These are phyloP conservation scores for Phytophthora gonapodyides DNA, from an alignment of 352 stramenopile species.

Conservation along the genomic window DNA sequence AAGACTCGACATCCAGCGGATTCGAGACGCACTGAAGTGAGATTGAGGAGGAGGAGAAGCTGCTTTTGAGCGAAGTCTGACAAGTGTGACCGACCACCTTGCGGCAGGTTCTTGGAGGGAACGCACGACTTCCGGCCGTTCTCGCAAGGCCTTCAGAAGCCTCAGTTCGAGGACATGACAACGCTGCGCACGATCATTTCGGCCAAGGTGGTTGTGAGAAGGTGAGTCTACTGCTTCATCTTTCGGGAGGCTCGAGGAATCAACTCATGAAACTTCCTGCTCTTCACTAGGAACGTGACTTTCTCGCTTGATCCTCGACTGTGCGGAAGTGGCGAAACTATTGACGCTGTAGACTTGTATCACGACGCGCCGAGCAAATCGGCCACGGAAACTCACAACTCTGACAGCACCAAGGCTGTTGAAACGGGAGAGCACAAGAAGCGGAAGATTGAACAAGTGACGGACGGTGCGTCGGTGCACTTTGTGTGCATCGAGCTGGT, in stretches of 20 bases:
- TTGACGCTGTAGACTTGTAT: slow-evolving; percentile 49
- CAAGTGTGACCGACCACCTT: slow-evolving; percentile 9
- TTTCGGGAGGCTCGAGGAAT: too few relatives aligned
- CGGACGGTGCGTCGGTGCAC: slow-evolving; percentile 42
- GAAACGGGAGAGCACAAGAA: slow-evolving; percentile 46
- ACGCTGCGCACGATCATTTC: slow-evolving; percentile 76
- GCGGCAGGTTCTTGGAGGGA: slow-evolving; percentile 58
- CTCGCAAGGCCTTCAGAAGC: slow-evolving; percentile 74
- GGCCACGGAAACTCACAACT: slow-evolving; percentile 13
- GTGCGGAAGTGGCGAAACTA: slow-evolving; percentile 60
- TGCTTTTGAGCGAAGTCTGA: background rate
- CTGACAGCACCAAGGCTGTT: slow-evolving; percentile 18
- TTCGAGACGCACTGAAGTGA: slow-evolving; percentile 70
- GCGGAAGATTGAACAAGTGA: slow-evolving; percentile 31
- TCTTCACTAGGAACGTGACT: slow-evolving; percentile 54
- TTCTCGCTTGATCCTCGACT: slow-evolving; percentile 68
- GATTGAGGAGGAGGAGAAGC: slow-evolving; percentile 4
- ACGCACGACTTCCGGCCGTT: slow-evolving; percentile 84
- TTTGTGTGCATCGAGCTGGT: slow-evolving; percentile 86
- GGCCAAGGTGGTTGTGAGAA: slow-evolving; percentile 58
- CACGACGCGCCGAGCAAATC: slow-evolving; percentile 14
- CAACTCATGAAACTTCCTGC: background rate
- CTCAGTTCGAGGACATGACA: slow-evolving; percentile 58
- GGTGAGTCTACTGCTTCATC: slow-evolving; percentile 33
- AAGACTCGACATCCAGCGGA: slow-evolving; percentile 56